Percentiles rank a stretch among this genome's conserved stretches.
phyloP scores from a whole-genome alignment of 2,329 filamentous ascomycete genomes.

The Hypoxylon sp. region DNA sequence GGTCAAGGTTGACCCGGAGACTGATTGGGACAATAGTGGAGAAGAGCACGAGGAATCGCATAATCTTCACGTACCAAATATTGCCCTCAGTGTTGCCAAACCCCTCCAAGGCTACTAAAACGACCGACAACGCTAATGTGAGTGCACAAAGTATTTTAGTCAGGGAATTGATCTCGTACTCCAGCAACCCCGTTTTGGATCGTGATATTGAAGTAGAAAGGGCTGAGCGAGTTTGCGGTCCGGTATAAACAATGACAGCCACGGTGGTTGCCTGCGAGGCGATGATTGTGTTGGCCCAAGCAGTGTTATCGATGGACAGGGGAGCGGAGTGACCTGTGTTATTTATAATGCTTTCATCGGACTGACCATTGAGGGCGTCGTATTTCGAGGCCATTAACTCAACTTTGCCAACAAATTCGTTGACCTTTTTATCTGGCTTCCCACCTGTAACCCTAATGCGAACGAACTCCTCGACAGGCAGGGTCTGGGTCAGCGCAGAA shows the following conservation, averaged over 20 bases:
- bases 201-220: slow-evolving; percentile 92
- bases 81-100: slow-evolving; percentile 77
- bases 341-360: slow-evolving; percentile 54
- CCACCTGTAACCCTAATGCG: slow-evolving; percentile 82
- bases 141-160: slow-evolving; percentile 96
- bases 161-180: slow-evolving; percentile 96
- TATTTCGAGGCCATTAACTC: slow-evolving; percentile 75
- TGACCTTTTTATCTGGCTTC: slow-evolving; percentile 93
- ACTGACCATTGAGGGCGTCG: slow-evolving; percentile 63
- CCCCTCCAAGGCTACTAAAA: slow-evolving; percentile 89
- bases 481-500: slow-evolving; percentile 85
- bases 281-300: slow-evolving; percentile 98
- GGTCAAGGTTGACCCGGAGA: slow-evolving; percentile 93
- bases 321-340: slow-evolving; percentile 73
- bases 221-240: slow-evolving; percentile 92
- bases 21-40: slow-evolving; percentile 99
- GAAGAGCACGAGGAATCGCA: slow-evolving; percentile 97
- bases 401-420: slow-evolving; percentile 93
- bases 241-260: slow-evolving; percentile 94
- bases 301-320: slow-evolving; percentile 95
- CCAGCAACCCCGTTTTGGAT: slow-evolving; percentile 93
- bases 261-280: slow-evolving; percentile 92
- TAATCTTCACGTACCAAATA: slow-evolving; percentile 95
- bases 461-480: slow-evolving; percentile 80
- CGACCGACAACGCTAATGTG: slow-evolving; percentile 86